Evolutionary conservation across 116 monocot genomes (phyloP), one percentile per base, ranked within the genome.

Genomic region (Papilionanthe hybrid): DNA sequence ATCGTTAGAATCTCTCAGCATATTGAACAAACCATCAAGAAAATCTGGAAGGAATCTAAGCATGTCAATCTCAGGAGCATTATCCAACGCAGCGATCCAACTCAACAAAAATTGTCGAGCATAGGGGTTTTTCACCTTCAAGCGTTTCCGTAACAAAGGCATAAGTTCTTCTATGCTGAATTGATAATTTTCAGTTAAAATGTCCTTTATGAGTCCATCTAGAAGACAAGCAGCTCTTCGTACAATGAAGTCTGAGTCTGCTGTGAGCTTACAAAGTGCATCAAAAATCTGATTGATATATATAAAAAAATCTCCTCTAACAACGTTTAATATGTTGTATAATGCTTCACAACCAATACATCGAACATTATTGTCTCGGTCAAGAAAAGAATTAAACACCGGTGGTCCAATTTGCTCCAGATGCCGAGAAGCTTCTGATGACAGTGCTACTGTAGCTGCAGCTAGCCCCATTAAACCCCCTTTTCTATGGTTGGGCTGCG

Each of bases 11-110:
- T 97, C 97, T 86, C 97, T 94, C 82, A 95, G 79, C 91, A 96
- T 96, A 77, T 96, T 96, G 79, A 96, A 96, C 45, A 96, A 78
- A 95, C 98, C 98, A 89, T 95, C 98, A 84, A 99, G 98, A 87
- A 99, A 94, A 91, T 99, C 98, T 75, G 98, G 98, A 78, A 99
- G 98, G 80, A 99, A 99, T 82, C 98, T 95, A 85, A 99, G 95
- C 95, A 99, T 94, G 81, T 99, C 98, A 84, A 99, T 99, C 79
- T 94, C 95, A 76, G 98, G 95, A 73, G 90, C 95, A 85, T 93
- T 93, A 77, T 99, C 98, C 79, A 99, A 84, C n/a, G 94, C 98
- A 22, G 95, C 94, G 78, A 99, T 99, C 98, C 98, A 99, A 66
- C 95, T 93, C 76, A 99, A 95, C 93, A 99, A 86, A 86, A 93